Evolutionary conservation across 176 grass and related monocot genomes (phyloP).

Genomic region (Oryza brachyantha): DNA sequence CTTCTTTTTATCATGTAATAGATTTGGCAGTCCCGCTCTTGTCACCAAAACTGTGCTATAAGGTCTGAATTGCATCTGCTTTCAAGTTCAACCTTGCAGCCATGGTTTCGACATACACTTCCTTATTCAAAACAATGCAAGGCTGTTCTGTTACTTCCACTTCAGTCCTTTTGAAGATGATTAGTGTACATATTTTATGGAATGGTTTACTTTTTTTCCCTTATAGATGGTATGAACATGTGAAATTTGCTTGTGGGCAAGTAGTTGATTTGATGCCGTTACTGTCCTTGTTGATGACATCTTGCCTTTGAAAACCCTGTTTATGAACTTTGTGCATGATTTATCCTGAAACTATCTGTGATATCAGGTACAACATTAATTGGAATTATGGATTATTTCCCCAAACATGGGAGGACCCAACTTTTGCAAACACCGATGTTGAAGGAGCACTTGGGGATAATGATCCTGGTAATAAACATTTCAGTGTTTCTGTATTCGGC

Average conservation of each 20-base stretch:
- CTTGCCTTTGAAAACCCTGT: too few relatives aligned
- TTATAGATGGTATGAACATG: background rate
- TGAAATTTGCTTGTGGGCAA: slow-evolving; percentile 7
- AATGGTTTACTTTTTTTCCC: background rate
- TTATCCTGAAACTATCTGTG: slow-evolving; percentile 20
- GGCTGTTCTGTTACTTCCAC: background rate
- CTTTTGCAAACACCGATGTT: slow-evolving; percentile 74
- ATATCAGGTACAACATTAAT: slow-evolving; percentile 74
- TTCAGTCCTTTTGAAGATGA: background rate
- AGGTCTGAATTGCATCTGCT: background rate
- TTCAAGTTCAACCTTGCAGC: background rate
- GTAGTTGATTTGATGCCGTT: background rate
- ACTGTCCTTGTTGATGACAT: background rate
- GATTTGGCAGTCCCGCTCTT: background rate
- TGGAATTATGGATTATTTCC: slow-evolving; percentile 96
- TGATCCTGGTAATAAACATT: slow-evolving; percentile 70
- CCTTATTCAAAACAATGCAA: background rate
- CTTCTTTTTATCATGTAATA: background rate
- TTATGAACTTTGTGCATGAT: background rate
- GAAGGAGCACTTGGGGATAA: slow-evolving; percentile 97
- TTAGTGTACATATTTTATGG: background rate
- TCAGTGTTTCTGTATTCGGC: background rate
- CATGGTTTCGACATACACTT: background rate
- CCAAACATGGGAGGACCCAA: slow-evolving; percentile 97
- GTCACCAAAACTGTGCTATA: background rate